phyloP scores from a whole-genome alignment of 2,329 filamentous ascomycete genomes.

The Torrubiellomyces zombiae region DNA sequence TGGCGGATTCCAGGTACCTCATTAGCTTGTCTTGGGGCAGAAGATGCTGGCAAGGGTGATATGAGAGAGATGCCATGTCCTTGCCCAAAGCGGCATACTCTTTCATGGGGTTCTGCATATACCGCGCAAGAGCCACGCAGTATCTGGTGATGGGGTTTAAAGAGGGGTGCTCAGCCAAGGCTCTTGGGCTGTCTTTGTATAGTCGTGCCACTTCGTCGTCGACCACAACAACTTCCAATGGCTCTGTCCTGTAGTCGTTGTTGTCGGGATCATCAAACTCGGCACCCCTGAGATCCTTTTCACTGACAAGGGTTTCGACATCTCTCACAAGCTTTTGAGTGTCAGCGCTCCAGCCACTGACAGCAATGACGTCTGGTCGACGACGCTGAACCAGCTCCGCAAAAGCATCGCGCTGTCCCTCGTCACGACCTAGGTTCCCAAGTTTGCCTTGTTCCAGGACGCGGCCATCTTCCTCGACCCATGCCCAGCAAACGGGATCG shows the following conservation, averaged over 20 bases:
- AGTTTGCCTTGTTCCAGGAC: slow-evolving; percentile 83
- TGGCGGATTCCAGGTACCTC: slow-evolving; percentile 79
- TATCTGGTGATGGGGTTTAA: slow-evolving; percentile 69
- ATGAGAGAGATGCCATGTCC: slow-evolving; percentile 72
- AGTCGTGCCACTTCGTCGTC: slow-evolving; percentile 96
- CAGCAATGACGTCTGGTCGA: slow-evolving; percentile 75
- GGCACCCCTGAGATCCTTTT: slow-evolving; percentile 60
- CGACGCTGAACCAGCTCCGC: slow-evolving; percentile 64
- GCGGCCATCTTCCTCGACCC: slow-evolving; percentile 81
- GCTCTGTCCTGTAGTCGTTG: slow-evolving; percentile 58
- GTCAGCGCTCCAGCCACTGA: slow-evolving; percentile 79
- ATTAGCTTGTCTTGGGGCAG: slow-evolving; percentile 75
- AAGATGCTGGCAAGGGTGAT: slow-evolving; percentile 80
- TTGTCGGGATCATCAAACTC: slow-evolving; percentile 71
- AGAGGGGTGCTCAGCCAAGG: slow-evolving; percentile 63
- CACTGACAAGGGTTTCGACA: slow-evolving; percentile 59
- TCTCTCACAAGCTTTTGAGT: slow-evolving; percentile 72
- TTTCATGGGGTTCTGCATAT: slow-evolving; percentile 89
- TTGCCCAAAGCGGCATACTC: slow-evolving; percentile 88
- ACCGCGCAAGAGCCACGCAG: slow-evolving; percentile 75
- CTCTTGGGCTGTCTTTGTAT: slow-evolving; percentile 80
- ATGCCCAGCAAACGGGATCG: slow-evolving; percentile 80
- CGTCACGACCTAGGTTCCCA: slow-evolving; percentile 57
- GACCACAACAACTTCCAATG: slow-evolving; percentile 75
- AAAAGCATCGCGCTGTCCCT: slow-evolving; percentile 49